Conservation (phyloP, 208 protist species). For the Novymonas esmeraldas region DNA sequence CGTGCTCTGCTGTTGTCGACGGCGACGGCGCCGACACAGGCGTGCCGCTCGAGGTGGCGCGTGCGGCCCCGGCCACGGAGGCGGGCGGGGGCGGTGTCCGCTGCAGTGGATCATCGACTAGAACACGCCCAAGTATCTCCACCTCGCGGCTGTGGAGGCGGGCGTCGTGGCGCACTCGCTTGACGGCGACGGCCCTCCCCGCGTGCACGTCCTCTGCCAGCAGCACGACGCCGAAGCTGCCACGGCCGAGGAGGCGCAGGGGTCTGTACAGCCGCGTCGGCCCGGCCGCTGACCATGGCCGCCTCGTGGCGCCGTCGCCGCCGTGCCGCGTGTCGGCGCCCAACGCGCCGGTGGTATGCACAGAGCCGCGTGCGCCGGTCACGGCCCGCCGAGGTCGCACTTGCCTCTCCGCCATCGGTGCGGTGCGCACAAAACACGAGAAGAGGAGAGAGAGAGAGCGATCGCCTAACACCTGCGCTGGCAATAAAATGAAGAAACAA, state of each 20-base stretch:
- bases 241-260: conserved; percentile 88
- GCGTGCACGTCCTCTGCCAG: conserved; percentile 83
- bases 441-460: not conserved
- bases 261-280: conserved; percentile 30
- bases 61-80: no score
- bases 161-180: conserved; percentile 97
- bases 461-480: no score
- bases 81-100: not conserved
- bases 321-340: not conserved
- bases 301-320: not conserved
- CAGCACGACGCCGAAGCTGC: conserved; percentile 98
- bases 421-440: no score
- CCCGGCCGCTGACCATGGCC: no score
- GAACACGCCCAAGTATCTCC: conserved; percentile 93
- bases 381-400: not conserved
- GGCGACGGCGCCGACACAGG: not conserved
- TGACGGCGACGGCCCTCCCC: conserved; percentile 95
- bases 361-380: not conserved
- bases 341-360: not conserved
- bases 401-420: conserved; percentile 3
- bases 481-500: not conserved
- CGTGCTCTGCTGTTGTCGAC: not conserved
- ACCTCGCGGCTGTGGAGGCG: conserved; percentile 99
- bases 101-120: conserved; percentile 15
- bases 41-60: not conserved